Base-by-base conservation (phyloP, 768 basidiomycete genomes). In the Amanita rubescens region DNA sequence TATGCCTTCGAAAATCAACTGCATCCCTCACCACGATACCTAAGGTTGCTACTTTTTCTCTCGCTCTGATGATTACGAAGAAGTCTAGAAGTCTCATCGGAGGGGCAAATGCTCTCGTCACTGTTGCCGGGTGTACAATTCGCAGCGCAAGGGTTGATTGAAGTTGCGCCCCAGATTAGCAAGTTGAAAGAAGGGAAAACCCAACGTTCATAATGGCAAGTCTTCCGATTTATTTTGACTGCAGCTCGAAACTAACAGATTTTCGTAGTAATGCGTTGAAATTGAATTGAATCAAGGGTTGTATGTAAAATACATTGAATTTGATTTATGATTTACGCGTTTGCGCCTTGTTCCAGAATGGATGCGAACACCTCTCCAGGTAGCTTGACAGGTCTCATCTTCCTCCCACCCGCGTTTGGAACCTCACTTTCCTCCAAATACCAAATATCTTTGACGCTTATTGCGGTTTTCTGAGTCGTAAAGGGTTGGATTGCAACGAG, bases 41-140 rank as follows among this genome's bases (percentile, higher is more conserved):
- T 98, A 99, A 69, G 96, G 96, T 39, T 90, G 96, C 55, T 93
- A 87, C 45, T 98, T 96, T 84, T 99, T 99, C 80, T 94, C 90
- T 61, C 87, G 94, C 57, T 98, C n/a, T n/a, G n/a, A 99, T 70
- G 96, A 99, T 72, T 99, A 99, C 74, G 96, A 99, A n/a, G n/a
- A n/a, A n/a, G n/a, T n/a, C n/a, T n/a, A 67, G 96, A 98, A 67
- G 92, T 96, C 43, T 78, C 90, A 2, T 92, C 94, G 0, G 89
- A 88, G 91, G 89, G 30, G 96, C 96, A 42, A 81, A 90, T 62
- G 82, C 84, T 57, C 75, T 99, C 58, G 92, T 98, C 76, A 85
- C 77, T 55, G 82, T 99, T 53, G 77, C 81, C 15, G 78, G 80
- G 22, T 88, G 39, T 85, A 84, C 73, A 84, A 92, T 77, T 99